Conservation (phyloP, 192 early-diverging fungal genomes). For the Backusella liffmaniae region DNA sequence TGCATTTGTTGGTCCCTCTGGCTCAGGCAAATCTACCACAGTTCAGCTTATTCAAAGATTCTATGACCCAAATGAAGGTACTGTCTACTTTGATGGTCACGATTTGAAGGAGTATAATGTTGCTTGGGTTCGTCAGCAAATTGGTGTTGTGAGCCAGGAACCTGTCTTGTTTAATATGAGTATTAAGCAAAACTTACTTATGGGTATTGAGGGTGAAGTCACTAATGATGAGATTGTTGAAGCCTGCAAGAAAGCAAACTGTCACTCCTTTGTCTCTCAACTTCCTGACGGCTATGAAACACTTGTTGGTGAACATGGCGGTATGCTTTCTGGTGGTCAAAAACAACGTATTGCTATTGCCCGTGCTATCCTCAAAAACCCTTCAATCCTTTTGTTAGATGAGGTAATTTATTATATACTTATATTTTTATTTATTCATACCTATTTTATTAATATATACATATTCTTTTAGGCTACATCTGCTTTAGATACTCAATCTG, state of each 20-base stretch:
- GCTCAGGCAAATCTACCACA: slow-evolving; percentile 86
- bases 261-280: slow-evolving; percentile 80
- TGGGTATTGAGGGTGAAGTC: slow-evolving; percentile 58
- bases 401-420: slow-evolving; percentile 41
- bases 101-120: slow-evolving; percentile 79
- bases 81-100: slow-evolving; percentile 70
- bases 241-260: slow-evolving; percentile 70
- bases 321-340: slow-evolving; percentile 83
- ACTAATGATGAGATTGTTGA: slow-evolving; percentile 70
- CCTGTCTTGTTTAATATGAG: slow-evolving; percentile 80
- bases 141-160: slow-evolving; percentile 91
- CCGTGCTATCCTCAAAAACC: slow-evolving; percentile 86
- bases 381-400: slow-evolving; percentile 80
- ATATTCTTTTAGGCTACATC: slow-evolving; percentile 57
- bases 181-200: slow-evolving; percentile 82
- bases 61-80: slow-evolving; percentile 64
- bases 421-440: not conserved
- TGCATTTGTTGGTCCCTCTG: slow-evolving; percentile 89
- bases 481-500: slow-evolving; percentile 80
- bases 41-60: slow-evolving; percentile 84
- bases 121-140: slow-evolving; percentile 77
- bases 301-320: slow-evolving; percentile 76
- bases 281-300: slow-evolving; percentile 84
- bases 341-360: slow-evolving; percentile 98
- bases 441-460: no score